phyloP scores from a whole-genome alignment of 2,329 filamentous ascomycete genomes.

The Diaporthe nobilis region DNA sequence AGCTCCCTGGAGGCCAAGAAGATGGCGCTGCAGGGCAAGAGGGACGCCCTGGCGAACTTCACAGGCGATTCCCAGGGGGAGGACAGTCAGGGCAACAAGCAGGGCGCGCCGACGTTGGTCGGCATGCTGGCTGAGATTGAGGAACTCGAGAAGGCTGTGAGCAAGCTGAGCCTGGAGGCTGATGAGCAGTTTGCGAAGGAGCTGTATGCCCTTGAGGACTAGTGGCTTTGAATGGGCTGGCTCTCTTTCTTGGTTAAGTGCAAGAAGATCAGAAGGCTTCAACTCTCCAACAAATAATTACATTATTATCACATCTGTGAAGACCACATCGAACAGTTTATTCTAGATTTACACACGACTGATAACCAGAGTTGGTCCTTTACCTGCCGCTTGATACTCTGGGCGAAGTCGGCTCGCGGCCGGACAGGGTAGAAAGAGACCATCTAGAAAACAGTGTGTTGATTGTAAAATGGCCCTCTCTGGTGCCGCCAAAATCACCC shows the following conservation, averaged over 20 bases:
- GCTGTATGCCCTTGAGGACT: constrained; percentile 52
- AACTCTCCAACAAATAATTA: background rate
- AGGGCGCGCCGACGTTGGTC: constrained; percentile 48
- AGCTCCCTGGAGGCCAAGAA: constrained; percentile 53
- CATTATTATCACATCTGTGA: background rate
- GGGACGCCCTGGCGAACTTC: constrained; percentile 45
- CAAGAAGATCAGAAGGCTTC: background rate
- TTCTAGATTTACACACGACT: background rate
- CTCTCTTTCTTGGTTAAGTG: background rate
- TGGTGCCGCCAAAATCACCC: background rate
- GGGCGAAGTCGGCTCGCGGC: background rate
- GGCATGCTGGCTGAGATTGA: constrained; percentile 52
- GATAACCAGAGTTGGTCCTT: background rate
- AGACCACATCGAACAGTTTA: background rate
- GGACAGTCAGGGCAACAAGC: constrained; percentile 44
- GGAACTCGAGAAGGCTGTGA: constrained; percentile 55
- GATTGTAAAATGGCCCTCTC: background rate
- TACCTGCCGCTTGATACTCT: background rate
- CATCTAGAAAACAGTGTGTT: background rate
- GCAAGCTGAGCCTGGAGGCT: constrained; percentile 58
- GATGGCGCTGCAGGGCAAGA: constrained; percentile 51
- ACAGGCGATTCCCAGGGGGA: background rate
- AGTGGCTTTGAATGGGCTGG: background rate
- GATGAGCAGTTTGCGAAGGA: constrained; percentile 64
- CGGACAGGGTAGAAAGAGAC: background rate